Percentiles rank a stretch among this genome's conserved stretches.
Conservation (phyloP, 306 rosid species). For the Canavalia gladiata region DNA sequence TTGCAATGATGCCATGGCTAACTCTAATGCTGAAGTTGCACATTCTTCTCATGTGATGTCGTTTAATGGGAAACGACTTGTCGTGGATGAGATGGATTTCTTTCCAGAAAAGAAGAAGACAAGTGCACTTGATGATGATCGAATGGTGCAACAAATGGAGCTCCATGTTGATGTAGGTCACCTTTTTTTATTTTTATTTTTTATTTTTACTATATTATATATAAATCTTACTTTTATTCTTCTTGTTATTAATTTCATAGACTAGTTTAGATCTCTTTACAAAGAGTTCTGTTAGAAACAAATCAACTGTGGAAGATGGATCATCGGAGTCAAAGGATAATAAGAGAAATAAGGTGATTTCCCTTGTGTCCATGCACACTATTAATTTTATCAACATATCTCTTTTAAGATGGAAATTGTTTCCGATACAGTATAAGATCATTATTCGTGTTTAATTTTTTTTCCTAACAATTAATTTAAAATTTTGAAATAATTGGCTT, state of each 20-base stretch:
- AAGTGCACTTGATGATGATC: conserved; percentile 20
- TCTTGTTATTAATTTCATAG: conserved; percentile 35
- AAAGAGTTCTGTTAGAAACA: conserved; percentile 40
- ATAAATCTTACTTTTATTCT: neutral
- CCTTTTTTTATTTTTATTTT: neutral
- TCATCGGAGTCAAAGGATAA: conserved; percentile 35
- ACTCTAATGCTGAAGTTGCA: conserved; percentile 3
- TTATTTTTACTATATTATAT: neutral
- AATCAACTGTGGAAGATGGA: conserved; percentile 49
- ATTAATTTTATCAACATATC: neutral
- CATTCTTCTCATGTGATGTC: conserved; percentile 45
- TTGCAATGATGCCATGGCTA: neutral
- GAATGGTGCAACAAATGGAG: conserved; percentile 36
- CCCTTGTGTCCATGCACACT: neutral
- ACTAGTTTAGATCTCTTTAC: conserved; percentile 63
- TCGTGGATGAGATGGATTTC: conserved; percentile 65
- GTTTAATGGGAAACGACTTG: conserved; percentile 48
- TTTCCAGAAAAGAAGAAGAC: conserved; percentile 37
- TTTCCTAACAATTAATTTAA: too few relatives aligned
- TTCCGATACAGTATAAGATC: neutral
- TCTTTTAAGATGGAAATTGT: neutral
- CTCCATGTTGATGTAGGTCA: conserved; percentile 55
- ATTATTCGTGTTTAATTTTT: too few relatives aligned
- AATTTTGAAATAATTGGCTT: neutral
- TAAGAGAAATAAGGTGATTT: conserved; percentile 43